Evolutionary conservation across 306 rosid species (phyloP), one percentile per base, ranked within the genome.

Genomic region (Medicago truncatula): DNA sequence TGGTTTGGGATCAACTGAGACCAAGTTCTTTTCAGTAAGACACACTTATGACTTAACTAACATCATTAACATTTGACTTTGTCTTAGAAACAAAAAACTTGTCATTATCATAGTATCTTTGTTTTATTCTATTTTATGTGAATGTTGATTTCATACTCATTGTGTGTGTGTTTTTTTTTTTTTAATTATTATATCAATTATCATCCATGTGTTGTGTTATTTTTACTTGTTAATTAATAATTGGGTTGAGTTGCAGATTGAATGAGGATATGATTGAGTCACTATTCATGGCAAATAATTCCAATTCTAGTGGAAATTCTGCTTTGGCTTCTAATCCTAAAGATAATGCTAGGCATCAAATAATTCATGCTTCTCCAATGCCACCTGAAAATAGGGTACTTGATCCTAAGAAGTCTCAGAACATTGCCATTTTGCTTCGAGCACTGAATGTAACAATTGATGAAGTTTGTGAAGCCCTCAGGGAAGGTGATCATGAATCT

Each of bases 241-340:
- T 71, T 15, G 72, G 20, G 36, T n/a, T 72, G 77, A 23, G 49
- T 0, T 85, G 82, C 90, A 94, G 98, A 70, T 89, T 94, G 88
- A 90, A 94, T 61, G 97, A 94, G 82, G 98, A 91, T 67, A 94
- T 94, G 98, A 94, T 91, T 21, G 96, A 94, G 83, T 85, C 95
- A 9, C 83, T 94, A 71, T 94, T 94, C 56, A 64, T 94, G 85
- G 91, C 83, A 38, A 94, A 91, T 71, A 85, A 18, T 66, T 65
- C 61, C 8, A 28, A 86, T 74, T 79, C 88, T 6, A 82, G 77
- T 80, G 85, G 71, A 10, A 84, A 76, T 72, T 71, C 83, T 1
- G 73, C 77, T 44, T 75, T 82, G 67, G 84, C 85, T 62, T 57
- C 64, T 62, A 86, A 82, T 62, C 61, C 64, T 62, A 86, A 82